Evolutionary conservation across 2,329 filamentous ascomycete genomes (phyloP), one percentile per base, ranked within the genome.

Genomic region (Neoarthrinium moseri): DNA sequence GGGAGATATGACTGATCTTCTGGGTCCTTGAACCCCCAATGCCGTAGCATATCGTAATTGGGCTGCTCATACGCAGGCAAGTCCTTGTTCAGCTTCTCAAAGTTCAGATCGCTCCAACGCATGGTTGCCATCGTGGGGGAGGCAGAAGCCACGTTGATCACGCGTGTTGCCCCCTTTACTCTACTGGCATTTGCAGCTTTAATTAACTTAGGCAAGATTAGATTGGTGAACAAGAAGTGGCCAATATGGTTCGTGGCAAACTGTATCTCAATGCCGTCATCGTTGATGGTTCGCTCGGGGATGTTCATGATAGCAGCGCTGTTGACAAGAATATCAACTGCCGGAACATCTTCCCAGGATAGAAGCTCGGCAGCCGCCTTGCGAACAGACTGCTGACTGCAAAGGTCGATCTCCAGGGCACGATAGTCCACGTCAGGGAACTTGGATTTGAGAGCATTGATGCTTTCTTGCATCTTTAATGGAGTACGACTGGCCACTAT

Each of bases 261-360:
- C 41, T 68, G 61, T 20, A 52, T 54, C 40, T 70, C 64, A 41
- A 62, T 47, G 4, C 59, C 58, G 33, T 68, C 63, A 11, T 51
- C 48, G 8, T 56, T 65, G 13, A 53, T 43, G 42, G 54, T 39
- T 44, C 40, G 40, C 40, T 67, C 57, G 5, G 68, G 62, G n/a
- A 51, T 51, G 1, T 63, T 66, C 66, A 75, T 72, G 35, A 74
- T 61, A 2, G 69, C 73, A 1, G 72, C 72, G 48, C 58, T 62
- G 46, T 60, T 58, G 49, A 61, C 53, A 15, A 55, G 32, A 6
- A 56, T 55, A 35, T 60, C 53, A 48, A 54, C 57, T 32, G 54
- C 50, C 38, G 51, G 21, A 43, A 65, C 57, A 43, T 59, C 57
- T 1, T 49, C n/a, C 40, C 40, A 43, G 10, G 55, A 54, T 3